Evolutionary conservation across 148 eudicot species (phyloP).

Genomic region (Camellia lanceoleosa): DNA sequence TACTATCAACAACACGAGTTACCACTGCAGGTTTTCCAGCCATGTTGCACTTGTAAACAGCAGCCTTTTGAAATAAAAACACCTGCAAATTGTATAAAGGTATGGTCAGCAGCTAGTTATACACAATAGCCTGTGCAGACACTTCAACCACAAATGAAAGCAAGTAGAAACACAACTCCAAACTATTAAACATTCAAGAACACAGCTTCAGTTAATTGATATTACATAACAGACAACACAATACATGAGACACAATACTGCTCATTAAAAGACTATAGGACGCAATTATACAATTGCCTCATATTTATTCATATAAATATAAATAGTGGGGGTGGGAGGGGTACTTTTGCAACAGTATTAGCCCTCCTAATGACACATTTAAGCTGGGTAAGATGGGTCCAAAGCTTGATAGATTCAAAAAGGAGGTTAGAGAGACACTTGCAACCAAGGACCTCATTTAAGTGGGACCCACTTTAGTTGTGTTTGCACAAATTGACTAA

Average conservation of each 20-base stretch:
- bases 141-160: not conserved
- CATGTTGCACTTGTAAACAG: slow-evolving; percentile 91
- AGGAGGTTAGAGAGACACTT: not conserved
- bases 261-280: not conserved
- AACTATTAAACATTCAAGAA: not conserved
- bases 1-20: slow-evolving; percentile 97
- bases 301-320: too few species aligned
- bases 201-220: not conserved
- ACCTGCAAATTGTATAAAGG: slow-evolving; percentile 43
- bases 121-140: not conserved
- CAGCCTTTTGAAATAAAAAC: slow-evolving; percentile 93
- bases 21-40: slow-evolving; percentile 97
- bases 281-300: not conserved
- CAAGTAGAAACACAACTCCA: not conserved
- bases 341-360: not conserved
- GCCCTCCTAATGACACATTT: not conserved
- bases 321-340: not conserved
- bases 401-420: not conserved
- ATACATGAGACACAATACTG: not conserved
- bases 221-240: not conserved
- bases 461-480: not conserved
- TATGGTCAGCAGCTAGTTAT: not conserved
- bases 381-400: not conserved
- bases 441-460: not conserved
- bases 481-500: not conserved